Evolutionary conservation across 2,329 filamentous ascomycete genomes (phyloP).

Genomic region (Fusarium globosum): DNA sequence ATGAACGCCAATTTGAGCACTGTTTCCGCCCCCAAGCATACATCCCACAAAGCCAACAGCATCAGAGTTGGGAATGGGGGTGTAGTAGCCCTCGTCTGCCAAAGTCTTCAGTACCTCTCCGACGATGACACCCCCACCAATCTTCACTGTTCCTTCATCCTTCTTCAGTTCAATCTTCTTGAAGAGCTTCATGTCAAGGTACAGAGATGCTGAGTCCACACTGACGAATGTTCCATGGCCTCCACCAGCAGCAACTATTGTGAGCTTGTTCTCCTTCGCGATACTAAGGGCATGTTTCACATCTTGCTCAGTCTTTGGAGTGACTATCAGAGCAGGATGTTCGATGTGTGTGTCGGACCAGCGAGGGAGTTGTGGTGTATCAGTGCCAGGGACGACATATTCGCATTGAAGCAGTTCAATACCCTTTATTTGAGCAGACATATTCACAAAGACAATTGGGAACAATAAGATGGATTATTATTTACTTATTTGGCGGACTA

Average conservation of each 20-base stretch:
- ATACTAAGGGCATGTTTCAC: constrained; percentile 42
- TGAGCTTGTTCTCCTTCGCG: constrained; percentile 45
- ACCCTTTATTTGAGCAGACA: constrained; percentile 4
- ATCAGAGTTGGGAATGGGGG: constrained; percentile 44
- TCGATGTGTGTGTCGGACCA: constrained; percentile 48
- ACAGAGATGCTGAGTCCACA: constrained; percentile 45
- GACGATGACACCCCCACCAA: constrained; percentile 47
- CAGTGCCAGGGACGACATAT: not conserved
- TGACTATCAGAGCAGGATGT: constrained; percentile 44
- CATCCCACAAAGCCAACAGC: constrained; percentile 45
- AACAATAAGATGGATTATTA: fast-evolving
- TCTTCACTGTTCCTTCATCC: constrained; percentile 30
- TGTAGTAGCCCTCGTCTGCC: constrained; percentile 47
- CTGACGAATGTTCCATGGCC: constrained; percentile 46
- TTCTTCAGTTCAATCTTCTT: constrained; percentile 46
- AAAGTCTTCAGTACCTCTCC: constrained; percentile 45
- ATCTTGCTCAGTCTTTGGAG: constrained; percentile 45
- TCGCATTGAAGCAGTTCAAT: constrained; percentile 20
- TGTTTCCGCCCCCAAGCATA: constrained; percentile 45
- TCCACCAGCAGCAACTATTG: constrained; percentile 45
- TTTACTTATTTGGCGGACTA: not conserved
- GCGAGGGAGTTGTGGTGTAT: constrained; percentile 24
- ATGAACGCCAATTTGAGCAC: constrained; percentile 44
- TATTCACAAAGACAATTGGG: not conserved
- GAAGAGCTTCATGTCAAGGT: constrained; percentile 50